phyloP scores from a whole-genome alignment of 345 rosid species.

The Noccaea bulbosa region DNA sequence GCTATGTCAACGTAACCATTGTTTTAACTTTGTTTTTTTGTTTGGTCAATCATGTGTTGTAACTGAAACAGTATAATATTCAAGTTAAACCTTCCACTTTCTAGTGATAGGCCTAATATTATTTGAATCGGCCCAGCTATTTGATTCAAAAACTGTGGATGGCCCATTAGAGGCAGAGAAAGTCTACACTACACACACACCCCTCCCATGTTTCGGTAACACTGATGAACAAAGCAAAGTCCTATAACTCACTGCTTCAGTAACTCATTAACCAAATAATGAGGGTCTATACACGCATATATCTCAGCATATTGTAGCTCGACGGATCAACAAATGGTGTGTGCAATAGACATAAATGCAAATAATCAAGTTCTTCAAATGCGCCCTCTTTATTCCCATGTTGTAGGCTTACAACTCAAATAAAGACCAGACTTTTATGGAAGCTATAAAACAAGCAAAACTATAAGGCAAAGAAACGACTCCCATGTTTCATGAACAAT shows the following conservation, averaged over 20 bases:
- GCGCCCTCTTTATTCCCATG: slow-evolving; percentile 14
- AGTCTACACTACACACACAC: not conserved
- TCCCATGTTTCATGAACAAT: slow-evolving; percentile 7
- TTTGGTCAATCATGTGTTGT: not conserved
- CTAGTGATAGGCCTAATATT: not conserved
- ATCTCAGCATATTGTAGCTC: slow-evolving; percentile 4
- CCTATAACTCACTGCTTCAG: not conserved
- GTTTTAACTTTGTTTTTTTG: not conserved
- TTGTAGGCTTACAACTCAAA: slow-evolving; percentile 18
- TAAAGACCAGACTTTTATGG: not conserved
- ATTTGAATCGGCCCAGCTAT: slow-evolving; percentile 6
- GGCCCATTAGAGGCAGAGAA: slow-evolving; percentile 1
- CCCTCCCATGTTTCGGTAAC: slow-evolving; percentile 2
- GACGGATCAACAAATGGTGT: slow-evolving; percentile 20
- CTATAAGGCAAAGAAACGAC: slow-evolving; percentile 14
- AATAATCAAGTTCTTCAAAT: slow-evolving; percentile 6
- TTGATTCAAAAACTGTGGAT: not conserved
- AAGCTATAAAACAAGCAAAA: slow-evolving; percentile 26
- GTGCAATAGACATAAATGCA: slow-evolving; percentile 17
- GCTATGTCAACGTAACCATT: slow-evolving; percentile 36
- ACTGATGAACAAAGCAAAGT: slow-evolving; percentile 14
- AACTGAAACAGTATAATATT: slow-evolving; percentile 1
- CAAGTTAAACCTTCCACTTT: slow-evolving; percentile 7
- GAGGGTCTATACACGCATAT: not conserved
- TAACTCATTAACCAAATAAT: not conserved